Base-by-base conservation (phyloP, 2,329 filamentous ascomycete species). In the Aspergillus caelatus region DNA sequence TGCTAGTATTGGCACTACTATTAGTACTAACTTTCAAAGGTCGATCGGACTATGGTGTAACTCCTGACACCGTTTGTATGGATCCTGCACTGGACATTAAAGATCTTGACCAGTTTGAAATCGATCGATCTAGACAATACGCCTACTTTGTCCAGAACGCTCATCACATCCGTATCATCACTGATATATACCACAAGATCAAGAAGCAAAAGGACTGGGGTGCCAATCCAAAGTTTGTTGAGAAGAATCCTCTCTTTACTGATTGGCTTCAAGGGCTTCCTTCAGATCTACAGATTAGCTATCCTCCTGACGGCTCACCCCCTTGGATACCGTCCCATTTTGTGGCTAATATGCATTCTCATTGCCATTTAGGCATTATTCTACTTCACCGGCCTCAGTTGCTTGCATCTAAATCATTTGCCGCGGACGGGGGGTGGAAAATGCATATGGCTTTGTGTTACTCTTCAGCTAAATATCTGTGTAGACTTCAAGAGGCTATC, bases 261-360 rank as follows among this genome's bases (percentile, higher is more conserved):
- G 82, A 87, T 7, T 97, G 92, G 91, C 80, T 92, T 64, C 84
- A 85, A 55, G 91, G 92, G 61, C 82, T 98, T 8, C 94, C 94
- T 0, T 80, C 85, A 12, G 93, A 97, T 74, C 81, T 98, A 65
- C 86, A 90, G 65, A 83, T 98, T 43, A 87, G 85, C 3, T 96
- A 94, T 73, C 90, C 93, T 3, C 77, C 86, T 0, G 92, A 96
- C 72, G 91, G 90, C 56, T 91, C 91, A 4, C 85, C 92, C 2
- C 94, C 94, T 0, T 95, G 91, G 89, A 83, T 97, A 21, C 87
- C 92, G 3, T 94, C 92, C 9, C 91, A 96, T 69, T 97, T 94
- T 72, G 84, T 96, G 55, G 94, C 92, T 41, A 96, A 97, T 73
- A 83, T 97, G 77, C 92, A 97, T 74, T 90, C 89, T 2, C 96